These are phyloP conservation scores for Polychaeton citri DNA, from an alignment of 2,329 filamentous ascomycete genomes.

Conservation along the genomic window DNA sequence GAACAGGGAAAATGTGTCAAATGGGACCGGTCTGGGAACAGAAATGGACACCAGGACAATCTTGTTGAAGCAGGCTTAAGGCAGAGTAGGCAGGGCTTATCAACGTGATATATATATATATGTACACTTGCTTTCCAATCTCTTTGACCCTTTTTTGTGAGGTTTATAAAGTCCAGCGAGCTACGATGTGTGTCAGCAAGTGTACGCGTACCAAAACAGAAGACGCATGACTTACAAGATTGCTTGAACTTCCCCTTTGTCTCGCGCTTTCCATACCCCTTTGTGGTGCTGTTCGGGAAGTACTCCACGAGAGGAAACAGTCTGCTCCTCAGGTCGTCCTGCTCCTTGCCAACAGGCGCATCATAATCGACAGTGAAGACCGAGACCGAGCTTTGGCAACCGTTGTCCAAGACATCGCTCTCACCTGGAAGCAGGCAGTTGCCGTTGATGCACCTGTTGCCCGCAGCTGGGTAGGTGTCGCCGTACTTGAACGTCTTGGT, in stretches of 20 bases:
- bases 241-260: not conserved
- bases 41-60: too few species aligned
- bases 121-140: too few species aligned
- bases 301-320: not conserved
- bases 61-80: too few species aligned
- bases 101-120: too few species aligned
- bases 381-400: constrained; percentile 27
- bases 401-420: constrained; percentile 33
- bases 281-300: constrained; percentile 1
- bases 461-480: constrained; percentile 26
- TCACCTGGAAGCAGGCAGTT: constrained; percentile 39
- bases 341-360: constrained; percentile 25
- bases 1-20: too few species aligned
- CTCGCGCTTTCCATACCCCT: not conserved
- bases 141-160: too few species aligned
- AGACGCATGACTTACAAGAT: not conserved
- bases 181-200: too few species aligned
- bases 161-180: too few species aligned
- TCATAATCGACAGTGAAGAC: constrained; percentile 40
- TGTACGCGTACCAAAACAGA: too few species aligned
- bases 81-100: too few species aligned
- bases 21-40: too few species aligned
- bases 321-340: constrained; percentile 2
- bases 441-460: constrained; percentile 39
- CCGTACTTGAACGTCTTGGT: constrained; percentile 32